phyloP scores from a whole-genome alignment of 352 stramenopile species.

The Phytophthora tubulina region DNA sequence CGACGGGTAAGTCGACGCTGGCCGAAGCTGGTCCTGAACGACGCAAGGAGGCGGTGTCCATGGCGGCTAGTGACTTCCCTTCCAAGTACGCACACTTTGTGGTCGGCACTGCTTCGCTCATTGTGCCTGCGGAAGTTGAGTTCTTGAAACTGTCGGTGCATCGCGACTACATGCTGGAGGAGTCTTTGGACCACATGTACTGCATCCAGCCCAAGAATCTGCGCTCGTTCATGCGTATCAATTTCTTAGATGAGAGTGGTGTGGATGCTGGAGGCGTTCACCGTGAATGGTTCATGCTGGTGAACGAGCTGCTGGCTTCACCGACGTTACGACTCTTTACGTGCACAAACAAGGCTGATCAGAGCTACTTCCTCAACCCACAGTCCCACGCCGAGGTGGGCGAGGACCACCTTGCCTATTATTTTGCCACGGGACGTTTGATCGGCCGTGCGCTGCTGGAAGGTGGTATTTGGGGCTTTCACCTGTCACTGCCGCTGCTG shows the following conservation, averaged over 20 bases:
- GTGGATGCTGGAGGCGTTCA: constrained; percentile 90
- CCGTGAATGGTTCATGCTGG: constrained; percentile 94
- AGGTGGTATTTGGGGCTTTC: constrained; percentile 92
- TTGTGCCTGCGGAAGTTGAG: constrained; percentile 72
- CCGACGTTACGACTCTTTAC: constrained; percentile 61
- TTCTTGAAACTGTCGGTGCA: constrained; percentile 76
- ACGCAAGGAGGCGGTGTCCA: constrained; percentile 50
- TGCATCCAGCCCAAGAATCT: constrained; percentile 69
- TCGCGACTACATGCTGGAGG: constrained; percentile 69
- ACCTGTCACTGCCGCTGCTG: constrained; percentile 95
- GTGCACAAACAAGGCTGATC: constrained; percentile 65
- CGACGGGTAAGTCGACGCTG: constrained; percentile 45
- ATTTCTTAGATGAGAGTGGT: constrained; percentile 88
- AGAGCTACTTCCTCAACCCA: constrained; percentile 71
- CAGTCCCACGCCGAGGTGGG: constrained; percentile 59
- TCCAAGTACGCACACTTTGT: constrained; percentile 85
- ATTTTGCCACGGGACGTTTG: constrained; percentile 66
- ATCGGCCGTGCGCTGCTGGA: constrained; percentile 81
- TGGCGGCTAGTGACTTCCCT: constrained; percentile 66
- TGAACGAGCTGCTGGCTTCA: constrained; percentile 68
- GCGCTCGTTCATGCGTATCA: constrained; percentile 84
- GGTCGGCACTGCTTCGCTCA: constrained; percentile 64
- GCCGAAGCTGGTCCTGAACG: constrained; percentile 41
- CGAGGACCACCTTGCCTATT: constrained; percentile 73
- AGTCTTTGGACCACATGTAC: constrained; percentile 75